Percentiles rank a stretch among this genome's conserved stretches.
Evolutionary conservation across 257 asterid genomes (phyloP).

Genomic region (Solanum dulcamara): DNA sequence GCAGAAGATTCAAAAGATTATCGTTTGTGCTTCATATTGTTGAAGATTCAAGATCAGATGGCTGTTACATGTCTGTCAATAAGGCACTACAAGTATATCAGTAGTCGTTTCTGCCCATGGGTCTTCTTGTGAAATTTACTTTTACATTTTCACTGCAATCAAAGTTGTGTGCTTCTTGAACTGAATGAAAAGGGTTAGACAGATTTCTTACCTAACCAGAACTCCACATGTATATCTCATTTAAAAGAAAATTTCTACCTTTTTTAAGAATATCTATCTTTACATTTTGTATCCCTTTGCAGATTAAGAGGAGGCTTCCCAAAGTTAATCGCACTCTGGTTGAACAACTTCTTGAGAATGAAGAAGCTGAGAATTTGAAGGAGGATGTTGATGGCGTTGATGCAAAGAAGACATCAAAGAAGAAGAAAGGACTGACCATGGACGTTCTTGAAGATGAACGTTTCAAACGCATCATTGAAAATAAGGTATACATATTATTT

Average conservation of each 20-base stretch:
- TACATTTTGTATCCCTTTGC: slow-evolving; percentile 5
- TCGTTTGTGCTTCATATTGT: neutral
- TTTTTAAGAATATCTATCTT: neutral
- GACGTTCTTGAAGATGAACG: slow-evolving; percentile 66
- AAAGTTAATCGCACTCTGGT: slow-evolving; percentile 58
- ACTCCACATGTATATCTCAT: neutral
- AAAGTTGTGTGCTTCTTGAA: neutral
- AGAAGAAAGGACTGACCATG: slow-evolving; percentile 64
- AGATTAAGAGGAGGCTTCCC: slow-evolving; percentile 74
- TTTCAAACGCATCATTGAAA: slow-evolving; percentile 44
- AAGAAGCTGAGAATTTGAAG: slow-evolving; percentile 51
- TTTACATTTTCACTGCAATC: neutral
- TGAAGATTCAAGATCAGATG: neutral
- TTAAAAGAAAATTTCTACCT: neutral
- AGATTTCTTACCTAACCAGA: neutral
- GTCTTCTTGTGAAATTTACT: neutral
- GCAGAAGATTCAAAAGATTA: neutral
- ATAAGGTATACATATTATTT: slow-evolving; percentile 35
- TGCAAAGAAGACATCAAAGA: slow-evolving; percentile 55
- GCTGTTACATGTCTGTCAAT: neutral
- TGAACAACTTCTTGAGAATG: slow-evolving; percentile 45
- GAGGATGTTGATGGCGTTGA: slow-evolving; percentile 34
- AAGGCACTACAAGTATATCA: neutral
- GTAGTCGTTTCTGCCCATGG: neutral
- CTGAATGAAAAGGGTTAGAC: neutral